These are phyloP conservation scores for Tolypocladium sp. DNA, from an alignment of 2,329 filamentous ascomycete genomes.

Conservation along the genomic window DNA sequence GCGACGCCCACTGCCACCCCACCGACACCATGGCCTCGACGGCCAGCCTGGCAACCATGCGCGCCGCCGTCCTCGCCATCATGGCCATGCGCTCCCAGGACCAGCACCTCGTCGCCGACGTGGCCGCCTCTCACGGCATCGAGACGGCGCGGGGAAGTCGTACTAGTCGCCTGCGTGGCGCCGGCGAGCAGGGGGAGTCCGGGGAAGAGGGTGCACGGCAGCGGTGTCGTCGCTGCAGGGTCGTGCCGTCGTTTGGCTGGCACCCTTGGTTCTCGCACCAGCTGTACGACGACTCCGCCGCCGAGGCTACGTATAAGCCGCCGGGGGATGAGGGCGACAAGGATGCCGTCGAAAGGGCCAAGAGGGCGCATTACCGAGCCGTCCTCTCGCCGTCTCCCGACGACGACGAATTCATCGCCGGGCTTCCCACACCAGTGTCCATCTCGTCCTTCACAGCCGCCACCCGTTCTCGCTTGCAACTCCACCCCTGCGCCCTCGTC, in stretches of 20 bases:
- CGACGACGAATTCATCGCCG: constrained; percentile 32
- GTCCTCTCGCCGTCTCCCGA: constrained; percentile 49
- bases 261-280: constrained; percentile 82
- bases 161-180: neutral
- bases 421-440: constrained; percentile 50
- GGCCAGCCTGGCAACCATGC: constrained; percentile 52
- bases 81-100: constrained; percentile 74
- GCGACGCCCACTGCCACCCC: constrained; percentile 77
- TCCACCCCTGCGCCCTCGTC: constrained; percentile 56
- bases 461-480: constrained; percentile 44
- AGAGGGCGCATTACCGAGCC: constrained; percentile 52
- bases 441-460: constrained; percentile 49
- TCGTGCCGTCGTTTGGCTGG: constrained; percentile 73
- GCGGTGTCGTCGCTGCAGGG: constrained; percentile 3
- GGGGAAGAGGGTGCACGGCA: neutral
- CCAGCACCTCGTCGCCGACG: constrained; percentile 59
- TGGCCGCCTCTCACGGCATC: constrained; percentile 50
- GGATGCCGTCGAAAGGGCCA: constrained; percentile 22
- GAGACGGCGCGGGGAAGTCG: neutral
- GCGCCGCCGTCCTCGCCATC: constrained; percentile 54
- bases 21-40: constrained; percentile 65
- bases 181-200: neutral
- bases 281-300: constrained; percentile 52
- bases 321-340: constrained; percentile 9
- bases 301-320: constrained; percentile 26